These are phyloP conservation scores for Tulasnella calospora DNA, from an alignment of 768 basidiomycete species.

Conservation along the genomic window DNA sequence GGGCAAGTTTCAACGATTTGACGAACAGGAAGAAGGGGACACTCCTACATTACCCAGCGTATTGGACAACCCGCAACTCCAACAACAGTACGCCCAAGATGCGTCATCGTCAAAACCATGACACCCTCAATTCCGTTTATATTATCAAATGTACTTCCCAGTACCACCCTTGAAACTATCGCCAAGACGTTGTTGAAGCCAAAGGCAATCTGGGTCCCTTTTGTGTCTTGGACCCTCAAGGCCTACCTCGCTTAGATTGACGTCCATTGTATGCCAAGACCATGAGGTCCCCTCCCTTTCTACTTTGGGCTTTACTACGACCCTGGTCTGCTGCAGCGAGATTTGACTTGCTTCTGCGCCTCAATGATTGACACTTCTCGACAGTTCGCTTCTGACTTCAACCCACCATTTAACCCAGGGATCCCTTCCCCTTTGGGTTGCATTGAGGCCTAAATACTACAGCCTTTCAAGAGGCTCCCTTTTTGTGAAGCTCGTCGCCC, in stretches of 20 bases:
- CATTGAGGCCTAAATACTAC: no score
- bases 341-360: neutral
- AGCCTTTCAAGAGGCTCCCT: no score
- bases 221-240: neutral
- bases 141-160: neutral
- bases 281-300: constrained; percentile 1
- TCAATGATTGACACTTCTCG: neutral
- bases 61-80: neutral
- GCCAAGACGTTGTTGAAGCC: neutral
- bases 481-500: no score
- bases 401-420: no score
- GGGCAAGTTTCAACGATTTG: constrained; percentile 60
- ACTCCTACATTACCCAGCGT: constrained; percentile 3
- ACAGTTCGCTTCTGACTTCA: neutral
- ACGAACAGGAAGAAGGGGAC: constrained; percentile 42
- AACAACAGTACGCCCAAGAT: neutral
- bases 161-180: neutral
- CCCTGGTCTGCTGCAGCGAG: neutral
- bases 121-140: neutral
- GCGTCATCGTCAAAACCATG: neutral
- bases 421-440: no score
- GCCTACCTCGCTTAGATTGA: neutral
- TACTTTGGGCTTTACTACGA: neutral
- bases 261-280: neutral
- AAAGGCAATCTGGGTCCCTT: neutral